phyloP scores from a whole-genome alignment of 2,329 filamentous ascomycete species.

The Ciborinia camelliae region DNA sequence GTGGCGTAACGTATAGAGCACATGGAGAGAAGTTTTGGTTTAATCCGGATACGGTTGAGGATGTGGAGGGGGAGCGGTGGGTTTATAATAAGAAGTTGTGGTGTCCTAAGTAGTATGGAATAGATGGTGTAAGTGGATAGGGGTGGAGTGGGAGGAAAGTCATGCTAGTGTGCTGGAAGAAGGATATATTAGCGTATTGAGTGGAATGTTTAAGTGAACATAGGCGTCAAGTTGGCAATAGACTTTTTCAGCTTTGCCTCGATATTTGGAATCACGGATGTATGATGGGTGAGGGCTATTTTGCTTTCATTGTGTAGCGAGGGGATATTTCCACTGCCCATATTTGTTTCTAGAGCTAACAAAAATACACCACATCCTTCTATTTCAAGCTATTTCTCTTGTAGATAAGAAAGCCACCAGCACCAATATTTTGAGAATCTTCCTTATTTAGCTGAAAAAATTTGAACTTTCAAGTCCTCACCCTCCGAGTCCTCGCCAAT shows the following conservation, averaged over 20 bases:
- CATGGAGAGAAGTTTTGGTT: conserved; percentile 24
- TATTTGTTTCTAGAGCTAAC: neutral
- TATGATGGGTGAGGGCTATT: neutral
- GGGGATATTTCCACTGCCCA: neutral
- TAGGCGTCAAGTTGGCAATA: no score
- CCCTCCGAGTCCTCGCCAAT: neutral
- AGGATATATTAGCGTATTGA: neutral
- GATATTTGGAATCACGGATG: neutral
- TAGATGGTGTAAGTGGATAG: no score
- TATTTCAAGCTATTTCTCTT: neutral
- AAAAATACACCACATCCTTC: neutral
- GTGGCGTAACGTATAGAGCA: conserved; percentile 22
- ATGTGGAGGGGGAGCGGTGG: conserved; percentile 23
- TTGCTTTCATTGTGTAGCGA: neutral
- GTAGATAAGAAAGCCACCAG: neutral
- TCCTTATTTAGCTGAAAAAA: neutral
- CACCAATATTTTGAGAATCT: neutral
- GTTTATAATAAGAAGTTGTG: conserved; percentile 23
- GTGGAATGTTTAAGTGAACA: no score
- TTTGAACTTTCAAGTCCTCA: no score
- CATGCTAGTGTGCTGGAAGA: neutral
- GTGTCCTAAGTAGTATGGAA: conserved; percentile 15
- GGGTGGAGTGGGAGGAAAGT: neutral
- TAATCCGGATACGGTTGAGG: conserved; percentile 21
- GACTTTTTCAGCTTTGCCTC: neutral